A percentile compares a stretch with the other conserved stretches of the same genome.
Evolutionary conservation across 2,329 filamentous ascomycete genomes (phyloP).

Genomic region (Fusarium ambrosium): DNA sequence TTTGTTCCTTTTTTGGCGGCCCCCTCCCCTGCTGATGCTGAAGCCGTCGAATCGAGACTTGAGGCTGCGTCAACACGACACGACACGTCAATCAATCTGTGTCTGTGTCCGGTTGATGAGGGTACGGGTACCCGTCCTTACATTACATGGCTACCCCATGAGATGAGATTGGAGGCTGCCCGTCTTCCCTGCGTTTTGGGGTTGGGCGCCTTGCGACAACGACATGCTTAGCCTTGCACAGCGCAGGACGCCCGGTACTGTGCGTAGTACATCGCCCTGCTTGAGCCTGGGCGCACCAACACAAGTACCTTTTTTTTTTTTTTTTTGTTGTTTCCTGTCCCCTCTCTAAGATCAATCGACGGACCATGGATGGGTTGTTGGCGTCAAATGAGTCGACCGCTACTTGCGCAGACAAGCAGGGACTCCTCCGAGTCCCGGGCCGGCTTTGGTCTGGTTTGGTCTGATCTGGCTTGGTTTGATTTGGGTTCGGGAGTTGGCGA

Average conservation of each 20-base stretch:
- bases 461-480: neutral
- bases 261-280: conserved; percentile 35
- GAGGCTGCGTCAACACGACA: conserved; percentile 19
- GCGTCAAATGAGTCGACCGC: conserved; percentile 43
- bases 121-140: neutral
- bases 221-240: conserved; percentile 32
- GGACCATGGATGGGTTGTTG: conserved; percentile 33
- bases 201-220: conserved; percentile 29
- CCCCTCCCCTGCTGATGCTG: conserved; percentile 28
- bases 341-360: conserved; percentile 1
- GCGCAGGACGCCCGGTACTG: conserved; percentile 11
- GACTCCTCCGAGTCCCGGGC: conserved; percentile 38
- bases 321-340: neutral
- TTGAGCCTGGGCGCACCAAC: conserved; percentile 26
- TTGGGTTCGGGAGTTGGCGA: conserved; percentile 20
- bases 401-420: conserved; percentile 25
- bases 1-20: conserved; percentile 16
- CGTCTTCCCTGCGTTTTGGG: conserved; percentile 7
- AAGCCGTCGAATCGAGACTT: conserved; percentile 45
- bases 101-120: neutral
- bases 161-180: neutral
- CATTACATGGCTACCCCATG: neutral
- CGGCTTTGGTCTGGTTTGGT: conserved; percentile 26
- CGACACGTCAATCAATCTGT: conserved; percentile 44
- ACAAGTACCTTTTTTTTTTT: conserved; percentile 7